Evolutionary conservation across 768 basidiomycete species (phyloP).

Genomic region (Lepiota venenata): DNA sequence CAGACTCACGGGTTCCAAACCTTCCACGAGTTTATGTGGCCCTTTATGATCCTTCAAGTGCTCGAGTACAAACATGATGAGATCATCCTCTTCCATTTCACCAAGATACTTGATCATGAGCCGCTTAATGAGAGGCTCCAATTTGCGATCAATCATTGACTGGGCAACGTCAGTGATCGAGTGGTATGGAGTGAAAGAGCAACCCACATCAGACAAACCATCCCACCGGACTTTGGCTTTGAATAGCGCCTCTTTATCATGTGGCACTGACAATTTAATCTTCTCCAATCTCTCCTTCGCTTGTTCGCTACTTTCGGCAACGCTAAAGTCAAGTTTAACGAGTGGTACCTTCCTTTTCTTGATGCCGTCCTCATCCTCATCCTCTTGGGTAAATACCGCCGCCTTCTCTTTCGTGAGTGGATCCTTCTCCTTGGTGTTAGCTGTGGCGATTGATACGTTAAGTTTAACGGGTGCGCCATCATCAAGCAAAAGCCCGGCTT

Average conservation of each 20-base stretch:
- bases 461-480: slow-evolving; percentile 90
- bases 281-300: slow-evolving; percentile 77
- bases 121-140: slow-evolving; percentile 80
- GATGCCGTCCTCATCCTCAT: slow-evolving; percentile 84
- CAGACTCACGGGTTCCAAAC: slow-evolving; percentile 80
- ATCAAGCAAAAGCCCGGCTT: slow-evolving; percentile 85
- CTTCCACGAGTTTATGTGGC: slow-evolving; percentile 83
- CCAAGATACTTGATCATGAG: slow-evolving; percentile 87
- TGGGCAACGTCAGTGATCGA: slow-evolving; percentile 29
- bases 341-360: slow-evolving; percentile 83
- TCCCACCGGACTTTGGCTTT: slow-evolving; percentile 91
- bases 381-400: slow-evolving; percentile 72
- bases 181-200: background rate
- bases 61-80: slow-evolving; percentile 91
- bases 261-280: slow-evolving; percentile 70
- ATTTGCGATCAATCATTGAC: slow-evolving; percentile 80
- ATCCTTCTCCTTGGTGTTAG: slow-evolving; percentile 41
- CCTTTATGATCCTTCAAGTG: slow-evolving; percentile 89
- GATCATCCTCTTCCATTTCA: slow-evolving; percentile 90
- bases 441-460: slow-evolving; percentile 65
- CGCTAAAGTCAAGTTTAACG: slow-evolving; percentile 89
- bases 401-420: slow-evolving; percentile 46
- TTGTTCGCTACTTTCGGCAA: slow-evolving; percentile 76
- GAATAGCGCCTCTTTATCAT: slow-evolving; percentile 75
- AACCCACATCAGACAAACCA: slow-evolving; percentile 78